Evolutionary conservation across 257 asterid genomes (phyloP).

Genomic region (Solanum ahanhuiri): DNA sequence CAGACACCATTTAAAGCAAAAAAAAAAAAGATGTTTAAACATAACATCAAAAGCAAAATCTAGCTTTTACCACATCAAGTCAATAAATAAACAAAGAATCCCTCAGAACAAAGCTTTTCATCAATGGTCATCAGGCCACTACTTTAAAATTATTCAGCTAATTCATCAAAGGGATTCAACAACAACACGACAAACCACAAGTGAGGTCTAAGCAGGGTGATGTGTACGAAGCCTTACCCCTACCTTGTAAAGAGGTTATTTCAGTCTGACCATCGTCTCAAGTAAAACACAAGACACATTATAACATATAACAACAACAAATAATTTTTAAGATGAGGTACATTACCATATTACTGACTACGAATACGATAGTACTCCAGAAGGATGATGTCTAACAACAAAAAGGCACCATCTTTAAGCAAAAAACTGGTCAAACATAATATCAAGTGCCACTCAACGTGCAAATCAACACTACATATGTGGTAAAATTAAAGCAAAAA

Average conservation of each 20-base stretch:
- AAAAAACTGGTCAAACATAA: background rate
- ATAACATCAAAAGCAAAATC: background rate
- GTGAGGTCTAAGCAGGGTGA: background rate
- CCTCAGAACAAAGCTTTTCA: background rate
- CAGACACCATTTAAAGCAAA: background rate
- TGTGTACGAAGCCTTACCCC: background rate
- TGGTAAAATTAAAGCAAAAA: background rate
- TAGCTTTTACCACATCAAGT: background rate
- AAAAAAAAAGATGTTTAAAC: background rate
- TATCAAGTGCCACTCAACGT: background rate
- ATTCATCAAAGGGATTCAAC: background rate
- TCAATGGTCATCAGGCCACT: background rate
- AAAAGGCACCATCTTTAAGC: background rate
- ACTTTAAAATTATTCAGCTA: background rate
- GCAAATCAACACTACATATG: background rate
- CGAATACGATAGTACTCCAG: accelerated
- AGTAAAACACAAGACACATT: background rate
- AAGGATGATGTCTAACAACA: background rate
- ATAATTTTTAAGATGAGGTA: background rate
- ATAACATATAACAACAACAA: background rate
- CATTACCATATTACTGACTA: background rate
- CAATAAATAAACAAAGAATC: background rate
- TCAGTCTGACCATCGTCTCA: background rate
- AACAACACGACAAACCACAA: background rate
- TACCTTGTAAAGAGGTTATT: background rate